A percentile compares a stretch with the other conserved stretches of the same genome.
Conservation (phyloP, 164 flowering plant species). For the Chimonanthus salicifolius region DNA sequence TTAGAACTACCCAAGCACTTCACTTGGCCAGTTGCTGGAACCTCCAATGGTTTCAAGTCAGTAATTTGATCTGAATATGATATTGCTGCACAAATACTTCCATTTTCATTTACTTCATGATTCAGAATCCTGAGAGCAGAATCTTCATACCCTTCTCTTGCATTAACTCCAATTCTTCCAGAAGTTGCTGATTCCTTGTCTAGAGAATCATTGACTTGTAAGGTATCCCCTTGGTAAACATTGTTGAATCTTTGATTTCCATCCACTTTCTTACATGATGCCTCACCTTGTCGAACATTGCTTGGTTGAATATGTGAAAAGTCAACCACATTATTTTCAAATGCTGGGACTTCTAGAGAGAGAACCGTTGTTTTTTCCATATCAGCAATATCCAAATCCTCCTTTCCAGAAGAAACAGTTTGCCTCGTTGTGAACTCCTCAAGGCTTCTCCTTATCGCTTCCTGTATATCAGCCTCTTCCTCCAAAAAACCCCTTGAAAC, state of each 20-base stretch:
- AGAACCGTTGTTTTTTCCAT: background rate
- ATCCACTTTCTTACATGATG: constrained; percentile 9
- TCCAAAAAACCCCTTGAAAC: constrained; percentile 47
- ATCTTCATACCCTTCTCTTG: constrained; percentile 3
- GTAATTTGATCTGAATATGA: constrained; percentile 8
- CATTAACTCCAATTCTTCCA: background rate
- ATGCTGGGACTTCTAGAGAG: constrained; percentile 1
- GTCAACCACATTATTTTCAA: constrained; percentile 13
- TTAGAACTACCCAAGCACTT: constrained; percentile 12
- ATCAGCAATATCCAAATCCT: constrained; percentile 2
- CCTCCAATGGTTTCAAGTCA: constrained; percentile 15
- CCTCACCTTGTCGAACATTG: constrained; percentile 11
- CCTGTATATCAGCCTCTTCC: constrained; percentile 82
- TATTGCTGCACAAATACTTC: constrained; percentile 8
- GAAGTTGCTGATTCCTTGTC: constrained; percentile 11
- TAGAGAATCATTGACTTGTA: constrained; percentile 8
- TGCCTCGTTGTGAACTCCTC: constrained; percentile 30
- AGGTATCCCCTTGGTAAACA: constrained; percentile 5
- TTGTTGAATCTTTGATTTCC: constrained; percentile 15
- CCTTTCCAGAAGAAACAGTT: constrained; percentile 11
- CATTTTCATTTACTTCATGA: constrained; percentile 10
- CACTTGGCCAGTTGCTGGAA: constrained; percentile 5
- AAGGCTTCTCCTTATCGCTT: constrained; percentile 85
- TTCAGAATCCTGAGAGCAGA: constrained; percentile 1
- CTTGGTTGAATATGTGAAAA: constrained; percentile 7